Evolutionary conservation across 2,329 filamentous ascomycete species (phyloP), one percentile per base, ranked within the genome.

Genomic region (Fusarium algeriense): DNA sequence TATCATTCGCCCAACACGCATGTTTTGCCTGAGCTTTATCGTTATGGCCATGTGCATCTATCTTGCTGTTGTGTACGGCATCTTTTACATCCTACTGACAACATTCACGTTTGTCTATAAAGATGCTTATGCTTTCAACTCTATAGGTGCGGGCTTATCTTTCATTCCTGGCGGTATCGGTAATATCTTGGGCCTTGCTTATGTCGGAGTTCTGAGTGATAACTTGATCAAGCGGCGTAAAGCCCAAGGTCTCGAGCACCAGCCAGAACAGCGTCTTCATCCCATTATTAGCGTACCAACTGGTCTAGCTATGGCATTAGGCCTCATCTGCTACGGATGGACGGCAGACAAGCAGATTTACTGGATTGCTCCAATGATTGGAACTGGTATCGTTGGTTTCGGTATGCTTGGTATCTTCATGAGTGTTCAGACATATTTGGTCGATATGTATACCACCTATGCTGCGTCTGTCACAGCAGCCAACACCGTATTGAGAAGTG

Each of bases 81-180:
- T 87, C 34, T 70, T 89, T 1, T 90, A 88, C 66, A 83, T 81
- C 2, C 78, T 88, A 14, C 85, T 89, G 72, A 87, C 87, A 4
- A 88, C 87, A 3, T 86, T 89, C 63, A 82, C 85, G 0, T 76
- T 83, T 12, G 86, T 90, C 1, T 89, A 84, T 54, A 64, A 80
- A 62, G 69, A 77, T 1, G 66, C 73, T 5, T 87, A 87, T 67
- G 76, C 77, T 7, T 86, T 86, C 68, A 56, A 35, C 10, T 70
- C 73, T 5, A 65, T 70, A 12, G 70, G 60, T 6, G 70, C 74
- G 2, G 75, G 75, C 2, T 64, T 77, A 9, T 58, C 73, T 4
- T 77, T 73, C 44, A 64, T 78, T 2, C 69, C 70, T 11, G 57
- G 73, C 7, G 74, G 74, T 3, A 52, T 75, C 4, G 76, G 76